Evolutionary conservation across 164 flowering plant species (phyloP).

Genomic region (Cinnamomum micranthum): DNA sequence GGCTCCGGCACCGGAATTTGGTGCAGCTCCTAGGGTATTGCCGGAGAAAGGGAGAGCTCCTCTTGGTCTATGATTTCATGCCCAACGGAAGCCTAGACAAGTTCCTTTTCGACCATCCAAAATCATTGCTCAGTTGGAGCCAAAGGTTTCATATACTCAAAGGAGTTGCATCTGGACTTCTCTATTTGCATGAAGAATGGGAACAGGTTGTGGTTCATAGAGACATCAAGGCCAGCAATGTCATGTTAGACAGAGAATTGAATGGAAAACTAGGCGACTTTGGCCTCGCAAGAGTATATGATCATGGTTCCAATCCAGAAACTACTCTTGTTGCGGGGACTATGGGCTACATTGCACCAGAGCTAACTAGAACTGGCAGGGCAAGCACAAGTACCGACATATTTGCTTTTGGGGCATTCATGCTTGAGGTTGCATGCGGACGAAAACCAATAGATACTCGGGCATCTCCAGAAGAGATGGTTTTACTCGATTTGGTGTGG

Average conservation of each 20-base stretch:
- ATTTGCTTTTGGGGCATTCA: constrained; percentile 14
- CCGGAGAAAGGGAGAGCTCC: constrained; percentile 12
- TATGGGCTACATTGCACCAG: constrained; percentile 15
- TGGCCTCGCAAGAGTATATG: constrained; percentile 16
- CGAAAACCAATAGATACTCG: not conserved
- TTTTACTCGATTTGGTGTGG: not conserved
- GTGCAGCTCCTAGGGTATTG: constrained; percentile 16
- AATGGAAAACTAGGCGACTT: constrained; percentile 16
- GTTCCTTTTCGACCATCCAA: constrained; percentile 3
- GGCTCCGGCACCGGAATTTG: constrained; percentile 17
- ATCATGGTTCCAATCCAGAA: constrained; percentile 14
- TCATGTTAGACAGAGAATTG: constrained; percentile 8
- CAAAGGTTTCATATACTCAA: constrained; percentile 14
- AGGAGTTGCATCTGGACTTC: constrained; percentile 15
- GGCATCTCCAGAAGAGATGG: not conserved
- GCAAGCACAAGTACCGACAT: constrained; percentile 14
- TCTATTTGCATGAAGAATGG: constrained; percentile 16
- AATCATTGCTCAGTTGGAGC: constrained; percentile 3
- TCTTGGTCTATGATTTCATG: constrained; percentile 18
- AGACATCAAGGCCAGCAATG: constrained; percentile 19
- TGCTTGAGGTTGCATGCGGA: constrained; percentile 19
- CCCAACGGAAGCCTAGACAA: constrained; percentile 18
- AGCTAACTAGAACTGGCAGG: constrained; percentile 10
- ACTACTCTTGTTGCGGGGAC: constrained; percentile 12
- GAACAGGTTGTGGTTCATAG: constrained; percentile 13